Conservation (phyloP, 208 protist genomes). For the Trypanosomatidae sp. region DNA sequence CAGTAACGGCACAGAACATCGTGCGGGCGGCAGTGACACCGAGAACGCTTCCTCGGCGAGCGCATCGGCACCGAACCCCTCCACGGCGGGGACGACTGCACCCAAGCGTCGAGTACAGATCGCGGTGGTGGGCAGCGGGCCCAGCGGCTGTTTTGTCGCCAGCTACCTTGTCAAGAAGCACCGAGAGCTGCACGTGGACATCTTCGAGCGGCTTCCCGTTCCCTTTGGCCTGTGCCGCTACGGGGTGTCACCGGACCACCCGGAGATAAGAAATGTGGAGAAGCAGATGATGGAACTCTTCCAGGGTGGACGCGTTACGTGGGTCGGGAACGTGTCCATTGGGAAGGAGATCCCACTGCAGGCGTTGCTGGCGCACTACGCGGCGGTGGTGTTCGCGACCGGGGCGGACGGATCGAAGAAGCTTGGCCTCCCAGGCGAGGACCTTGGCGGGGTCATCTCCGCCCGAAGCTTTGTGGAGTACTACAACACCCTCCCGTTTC, state of each 20-base stretch:
- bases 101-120: constrained; percentile 67
- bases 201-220: constrained; percentile 94
- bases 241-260: constrained; percentile 98
- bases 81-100: not conserved
- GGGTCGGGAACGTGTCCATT: constrained; percentile 93
- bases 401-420: constrained; percentile 76
- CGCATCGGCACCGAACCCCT: not conserved
- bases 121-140: constrained; percentile 94
- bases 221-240: constrained; percentile 97
- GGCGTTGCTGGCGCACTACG: constrained; percentile 80
- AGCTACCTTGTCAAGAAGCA: constrained; percentile 84
- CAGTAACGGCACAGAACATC: not conserved
- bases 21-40: not conserved
- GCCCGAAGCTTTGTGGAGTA: constrained; percentile 94
- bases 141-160: constrained; percentile 95
- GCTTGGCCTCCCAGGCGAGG: constrained; percentile 84
- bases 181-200: constrained; percentile 80
- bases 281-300: constrained; percentile 89
- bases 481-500: constrained; percentile 96
- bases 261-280: constrained; percentile 96
- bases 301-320: constrained; percentile 72
- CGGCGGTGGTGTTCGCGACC: constrained; percentile 94
- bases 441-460: constrained; percentile 73
- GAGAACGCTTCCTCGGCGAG: not conserved
- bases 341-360: constrained; percentile 77